A percentile compares a stretch with the other conserved stretches of the same genome.
phyloP scores from a whole-genome alignment of 2,329 filamentous ascomycete species.

The Ophiosphaerella herpotricha region DNA sequence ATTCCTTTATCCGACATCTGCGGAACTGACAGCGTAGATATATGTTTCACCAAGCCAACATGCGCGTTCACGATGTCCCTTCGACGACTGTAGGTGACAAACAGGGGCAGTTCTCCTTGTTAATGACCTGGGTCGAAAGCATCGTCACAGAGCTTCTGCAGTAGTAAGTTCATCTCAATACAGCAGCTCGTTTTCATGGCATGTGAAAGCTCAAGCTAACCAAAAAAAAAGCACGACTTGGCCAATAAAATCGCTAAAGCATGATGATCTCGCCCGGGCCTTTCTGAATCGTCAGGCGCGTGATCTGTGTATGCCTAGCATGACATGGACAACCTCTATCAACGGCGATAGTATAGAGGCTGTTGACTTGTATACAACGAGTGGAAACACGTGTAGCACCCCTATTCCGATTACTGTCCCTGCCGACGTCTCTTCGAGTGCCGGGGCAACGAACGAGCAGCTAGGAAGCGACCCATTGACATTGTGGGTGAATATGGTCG shows the following conservation, averaged over 20 bases:
- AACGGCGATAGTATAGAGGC: conserved; percentile 53
- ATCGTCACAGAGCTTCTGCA: conserved; percentile 59
- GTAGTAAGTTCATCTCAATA: conserved; percentile 37
- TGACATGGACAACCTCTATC: conserved; percentile 53
- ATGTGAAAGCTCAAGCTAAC: conserved; percentile 8
- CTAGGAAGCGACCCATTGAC: conserved; percentile 55
- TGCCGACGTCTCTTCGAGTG: conserved; percentile 48
- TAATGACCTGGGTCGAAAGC: conserved; percentile 63
- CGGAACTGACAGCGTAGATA: conserved; percentile 39
- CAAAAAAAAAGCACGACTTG: conserved; percentile 44
- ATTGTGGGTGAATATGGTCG: conserved; percentile 47
- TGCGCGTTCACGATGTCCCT: conserved; percentile 55
- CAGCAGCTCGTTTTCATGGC: too few species aligned
- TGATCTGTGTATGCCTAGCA: conserved; percentile 57
- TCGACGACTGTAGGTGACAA: conserved; percentile 56
- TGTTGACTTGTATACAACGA: conserved; percentile 53
- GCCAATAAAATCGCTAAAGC: conserved; percentile 61
- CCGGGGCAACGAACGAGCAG: conserved; percentile 56
- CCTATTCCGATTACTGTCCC: conserved; percentile 62
- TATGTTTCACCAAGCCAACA: conserved; percentile 70
- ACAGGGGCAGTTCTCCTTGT: conserved; percentile 55
- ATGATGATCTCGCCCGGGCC: conserved; percentile 57
- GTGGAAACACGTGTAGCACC: conserved; percentile 57
- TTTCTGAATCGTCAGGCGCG: conserved; percentile 61
- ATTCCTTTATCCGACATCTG: neutral